Conservation (phyloP, 805 yeast species). For the Lipomyces chichibuensis region DNA sequence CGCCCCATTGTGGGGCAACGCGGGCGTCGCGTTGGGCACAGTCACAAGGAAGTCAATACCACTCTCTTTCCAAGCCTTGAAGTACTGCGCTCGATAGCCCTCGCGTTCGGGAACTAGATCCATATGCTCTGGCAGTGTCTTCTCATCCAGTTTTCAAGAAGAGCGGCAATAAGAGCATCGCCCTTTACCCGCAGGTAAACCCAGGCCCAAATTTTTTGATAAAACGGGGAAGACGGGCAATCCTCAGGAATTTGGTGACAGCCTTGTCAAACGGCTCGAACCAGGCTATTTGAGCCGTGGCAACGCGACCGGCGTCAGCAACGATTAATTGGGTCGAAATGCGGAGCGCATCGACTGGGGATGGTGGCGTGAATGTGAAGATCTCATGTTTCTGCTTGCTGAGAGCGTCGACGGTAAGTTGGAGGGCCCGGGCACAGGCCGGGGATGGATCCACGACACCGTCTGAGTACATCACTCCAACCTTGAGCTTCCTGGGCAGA, state of each 20-base stretch:
- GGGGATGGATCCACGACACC: conserved; percentile 58
- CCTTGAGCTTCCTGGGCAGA: conserved; percentile 48
- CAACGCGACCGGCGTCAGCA: conserved; percentile 45
- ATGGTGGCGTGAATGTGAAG: conserved; percentile 53
- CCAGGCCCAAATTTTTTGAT: conserved; percentile 46
- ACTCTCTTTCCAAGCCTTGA: conserved; percentile 43
- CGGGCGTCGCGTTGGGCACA: conserved; percentile 51
- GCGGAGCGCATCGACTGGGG: conserved; percentile 60
- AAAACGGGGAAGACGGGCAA: conserved; percentile 44
- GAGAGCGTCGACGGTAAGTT: conserved; percentile 47
- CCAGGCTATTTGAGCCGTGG: conserved; percentile 34
- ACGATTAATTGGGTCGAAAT: conserved; percentile 52
- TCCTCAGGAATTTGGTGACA: conserved; percentile 43
- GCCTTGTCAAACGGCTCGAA: conserved; percentile 47
- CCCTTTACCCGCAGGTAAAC: conserved; percentile 42
- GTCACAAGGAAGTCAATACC: conserved; percentile 48
- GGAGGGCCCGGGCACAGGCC: conserved; percentile 49
- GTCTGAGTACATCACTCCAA: conserved; percentile 56
- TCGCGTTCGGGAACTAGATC: conserved; percentile 45
- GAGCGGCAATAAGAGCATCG: conserved; percentile 47
- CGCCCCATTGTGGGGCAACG: conserved; percentile 47
- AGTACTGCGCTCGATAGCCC: conserved; percentile 44
- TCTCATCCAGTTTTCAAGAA: conserved; percentile 46
- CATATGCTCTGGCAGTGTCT: conserved; percentile 46
- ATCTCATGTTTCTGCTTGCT: conserved; percentile 52